Base-by-base conservation (phyloP, 2,329 filamentous ascomycete genomes). In the Penicillium sp. region DNA sequence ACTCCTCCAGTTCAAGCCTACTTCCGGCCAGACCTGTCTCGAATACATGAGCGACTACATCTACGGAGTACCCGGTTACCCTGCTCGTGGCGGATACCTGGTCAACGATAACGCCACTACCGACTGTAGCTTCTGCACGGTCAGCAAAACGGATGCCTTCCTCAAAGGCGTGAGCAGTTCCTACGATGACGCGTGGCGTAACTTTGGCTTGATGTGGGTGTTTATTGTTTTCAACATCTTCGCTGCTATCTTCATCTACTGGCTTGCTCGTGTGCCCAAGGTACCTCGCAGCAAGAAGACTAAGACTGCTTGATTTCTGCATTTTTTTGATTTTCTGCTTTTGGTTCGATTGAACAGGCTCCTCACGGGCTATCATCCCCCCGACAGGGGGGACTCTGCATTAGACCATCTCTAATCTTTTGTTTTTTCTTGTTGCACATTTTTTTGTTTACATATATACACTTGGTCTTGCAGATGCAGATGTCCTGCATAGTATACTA, bases 141-240 rank as follows among this genome's bases (percentile, higher is more conserved):
- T 81, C 10, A 65, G 58, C 14, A 59, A 60, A 9, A 78, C 81
- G 0, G 77, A 84, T 59, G 72, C 75, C 34, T 83, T 78, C 69
- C 67, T 84, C 40, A 66, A 67, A 0, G 45, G 58, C 1, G 69
- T 76, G 5, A 69, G 64, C 16, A 78, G 79, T 47, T 69, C 69
- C 53, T 83, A 74, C 63, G 58, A 62, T 0, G 71, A 82, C 27
- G 72, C 68, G n/a, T 90, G 87, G 86, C 78, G 86, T 53, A 88
- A 90, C 66, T 89, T 84, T 54, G 88, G 87, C 1, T 77, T 90
- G 38, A 74, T 90, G 64, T 90, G 85, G 81, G 84, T 77, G 0
- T 90, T 81, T 61, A 80, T 90, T 36, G 56, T 73, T 0, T 87
- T 89, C 69, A 88, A 90, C 62, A 79, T 88, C 36, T 70, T 72